Evolutionary conservation across 306 rosid species (phyloP), one percentile per base, ranked within the genome.

Genomic region (Sophora flavescens): DNA sequence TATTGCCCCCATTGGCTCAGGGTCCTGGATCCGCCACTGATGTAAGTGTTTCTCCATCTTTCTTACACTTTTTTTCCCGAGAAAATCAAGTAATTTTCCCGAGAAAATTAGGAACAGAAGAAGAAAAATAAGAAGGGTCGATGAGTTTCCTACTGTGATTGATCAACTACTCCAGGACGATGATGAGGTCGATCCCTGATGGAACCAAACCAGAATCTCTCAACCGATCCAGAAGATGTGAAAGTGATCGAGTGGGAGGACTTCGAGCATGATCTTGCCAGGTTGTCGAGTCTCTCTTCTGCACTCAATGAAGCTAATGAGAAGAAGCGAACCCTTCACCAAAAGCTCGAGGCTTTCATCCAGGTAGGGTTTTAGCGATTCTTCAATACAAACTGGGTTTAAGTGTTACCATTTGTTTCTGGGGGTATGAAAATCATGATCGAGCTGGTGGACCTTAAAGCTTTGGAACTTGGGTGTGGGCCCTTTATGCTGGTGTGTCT

Each of bases 231-330:
- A 12, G 86, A 89, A 42, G 80, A 85, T 75, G 70, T 74, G 57
- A 85, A 82, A 77, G 85, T 88, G 8, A 83, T 92, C 45, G 81
- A 89, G 78, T 95, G 99, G 97, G 97, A 92, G 79, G 97, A 90
- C 48, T 90, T 87, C 77, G 90, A 95, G 77, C 93, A 89, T 33
- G 97, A 92, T 74, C 91, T 92, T 51, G 98, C 93, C 1, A 80
- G 90, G 85, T 62, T 92, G 10, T 76, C 91, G 76, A 96, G 99
- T 82, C 93, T 96, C 17, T 92, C 99, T 72, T 83, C 90, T 56
- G 98, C 97, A 2, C 85, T 95, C 63, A 44, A 65, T 17, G 84
- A 88, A 74, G 87, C 96, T 52, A 87, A 82, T 38, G 83, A 88
- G 54, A 93, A 88, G 77, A 92, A 89, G 44, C 84, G 65, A n/a